Percentiles rank a stretch among this genome's conserved stretches.
These are phyloP conservation scores for Phytophthora crassamura DNA, from an alignment of 352 stramenopile species.

Conservation along the genomic window DNA sequence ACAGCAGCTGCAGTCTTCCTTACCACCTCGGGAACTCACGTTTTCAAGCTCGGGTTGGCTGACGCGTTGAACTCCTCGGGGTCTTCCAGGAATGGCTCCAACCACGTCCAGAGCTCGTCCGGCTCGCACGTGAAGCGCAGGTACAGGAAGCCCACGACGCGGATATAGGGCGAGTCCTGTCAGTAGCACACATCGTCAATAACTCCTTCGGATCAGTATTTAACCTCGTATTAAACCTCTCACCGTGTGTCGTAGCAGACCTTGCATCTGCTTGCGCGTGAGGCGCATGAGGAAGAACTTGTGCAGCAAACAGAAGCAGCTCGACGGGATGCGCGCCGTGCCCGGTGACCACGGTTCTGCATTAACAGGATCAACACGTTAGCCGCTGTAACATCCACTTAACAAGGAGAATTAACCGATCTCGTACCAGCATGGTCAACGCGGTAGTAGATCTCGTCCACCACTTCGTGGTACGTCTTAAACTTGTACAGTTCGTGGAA, in stretches of 20 bases:
- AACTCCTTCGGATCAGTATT: conserved; percentile 5
- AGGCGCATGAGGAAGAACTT: conserved; percentile 97
- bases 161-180: conserved; percentile 96
- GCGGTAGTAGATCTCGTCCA: conserved; percentile 93
- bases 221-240: conserved; percentile 11
- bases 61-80: conserved; percentile 92
- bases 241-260: conserved; percentile 92
- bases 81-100: conserved; percentile 96
- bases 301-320: conserved; percentile 97
- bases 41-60: conserved; percentile 81
- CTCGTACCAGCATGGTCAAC: conserved; percentile 78
- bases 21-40: conserved; percentile 55
- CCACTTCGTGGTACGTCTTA: conserved; percentile 97
- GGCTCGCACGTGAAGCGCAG: conserved; percentile 96
- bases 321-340: conserved; percentile 92
- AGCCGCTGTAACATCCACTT: background rate
- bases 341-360: conserved; percentile 94
- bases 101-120: conserved; percentile 94
- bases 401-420: conserved; percentile 12
- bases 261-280: conserved; percentile 96
- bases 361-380: conserved; percentile 44
- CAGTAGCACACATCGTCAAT: conserved; percentile 18
- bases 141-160: conserved; percentile 97
- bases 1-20: conserved; percentile 37
- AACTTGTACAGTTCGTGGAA: conserved; percentile 95